Evolutionary conservation across 179 eudicot genomes (phyloP).

Genomic region (Heliamphora pulchella): DNA sequence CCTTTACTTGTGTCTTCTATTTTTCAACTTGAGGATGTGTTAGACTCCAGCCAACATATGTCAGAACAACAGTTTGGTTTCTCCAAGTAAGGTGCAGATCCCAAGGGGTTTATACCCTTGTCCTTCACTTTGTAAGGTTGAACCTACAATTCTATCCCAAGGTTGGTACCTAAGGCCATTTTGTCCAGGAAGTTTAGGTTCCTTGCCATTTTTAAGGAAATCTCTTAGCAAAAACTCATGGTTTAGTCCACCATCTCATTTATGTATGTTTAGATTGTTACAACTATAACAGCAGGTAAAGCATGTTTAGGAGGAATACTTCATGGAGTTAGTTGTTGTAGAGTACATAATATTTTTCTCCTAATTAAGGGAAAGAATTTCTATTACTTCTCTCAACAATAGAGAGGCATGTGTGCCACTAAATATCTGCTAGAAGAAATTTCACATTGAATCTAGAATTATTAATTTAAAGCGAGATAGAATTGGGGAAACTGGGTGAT

Average conservation of each 20-base stretch:
- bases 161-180: slow-evolving; percentile 1
- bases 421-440: too few species aligned
- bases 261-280: not conserved
- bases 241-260: not conserved
- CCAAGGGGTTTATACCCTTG: not conserved
- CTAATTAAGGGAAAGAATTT: not conserved
- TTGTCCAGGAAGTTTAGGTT: not conserved
- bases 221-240: not conserved
- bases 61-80: not conserved
- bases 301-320: not conserved
- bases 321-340: not conserved
- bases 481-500: too few species aligned
- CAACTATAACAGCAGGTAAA: not conserved
- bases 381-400: not conserved
- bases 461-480: too few species aligned
- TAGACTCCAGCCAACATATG: not conserved
- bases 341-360: not conserved
- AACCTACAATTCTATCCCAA: not conserved
- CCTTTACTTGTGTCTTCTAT: too few species aligned
- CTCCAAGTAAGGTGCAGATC: not conserved
- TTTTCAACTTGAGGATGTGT: not conserved
- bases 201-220: not conserved
- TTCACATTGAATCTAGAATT: too few species aligned
- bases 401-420: not conserved
- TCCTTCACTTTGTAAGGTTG: not conserved